phyloP scores from a whole-genome alignment of 192 early-diverging fungal species.

The Podila epicladia region DNA sequence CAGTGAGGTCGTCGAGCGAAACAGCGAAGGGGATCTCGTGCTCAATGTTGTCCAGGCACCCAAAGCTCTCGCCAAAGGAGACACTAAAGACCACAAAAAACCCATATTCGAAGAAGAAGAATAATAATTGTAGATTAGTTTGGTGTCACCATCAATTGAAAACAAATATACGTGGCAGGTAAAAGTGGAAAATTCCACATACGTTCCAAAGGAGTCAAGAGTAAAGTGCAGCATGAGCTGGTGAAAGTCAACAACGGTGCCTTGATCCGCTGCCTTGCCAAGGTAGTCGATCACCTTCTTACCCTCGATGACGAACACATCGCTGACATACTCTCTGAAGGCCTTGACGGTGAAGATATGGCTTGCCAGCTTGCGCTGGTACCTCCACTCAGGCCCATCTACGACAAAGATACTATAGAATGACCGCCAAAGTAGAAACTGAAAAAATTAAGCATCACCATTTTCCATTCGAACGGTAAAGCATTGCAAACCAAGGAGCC shows the following conservation, averaged over 20 bases:
- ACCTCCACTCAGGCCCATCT: constrained; percentile 24
- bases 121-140: no score
- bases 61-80: constrained; percentile 39
- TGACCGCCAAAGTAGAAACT: no score
- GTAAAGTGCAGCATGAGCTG: constrained; percentile 55
- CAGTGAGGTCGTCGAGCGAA: constrained; percentile 60
- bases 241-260: constrained; percentile 51
- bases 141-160: no score
- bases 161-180: neutral
- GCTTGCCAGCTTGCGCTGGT: constrained; percentile 27
- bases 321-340: constrained; percentile 34
- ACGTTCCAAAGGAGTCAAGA: constrained; percentile 37
- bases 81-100: constrained; percentile 3
- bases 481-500: no score
- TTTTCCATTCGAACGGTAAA: no score
- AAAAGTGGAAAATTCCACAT: no score
- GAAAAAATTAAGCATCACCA: neutral
- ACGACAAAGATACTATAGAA: constrained; percentile 7
- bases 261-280: constrained; percentile 17
- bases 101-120: no score
- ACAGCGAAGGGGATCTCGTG: constrained; percentile 51
- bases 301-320: constrained; percentile 19
- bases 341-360: constrained; percentile 32
- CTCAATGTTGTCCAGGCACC: constrained; percentile 26
- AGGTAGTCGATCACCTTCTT: constrained; percentile 21